Base-by-base conservation (phyloP, 495 filamentous ascomycete species). In the Lasiosphaeriaceae sp. region DNA sequence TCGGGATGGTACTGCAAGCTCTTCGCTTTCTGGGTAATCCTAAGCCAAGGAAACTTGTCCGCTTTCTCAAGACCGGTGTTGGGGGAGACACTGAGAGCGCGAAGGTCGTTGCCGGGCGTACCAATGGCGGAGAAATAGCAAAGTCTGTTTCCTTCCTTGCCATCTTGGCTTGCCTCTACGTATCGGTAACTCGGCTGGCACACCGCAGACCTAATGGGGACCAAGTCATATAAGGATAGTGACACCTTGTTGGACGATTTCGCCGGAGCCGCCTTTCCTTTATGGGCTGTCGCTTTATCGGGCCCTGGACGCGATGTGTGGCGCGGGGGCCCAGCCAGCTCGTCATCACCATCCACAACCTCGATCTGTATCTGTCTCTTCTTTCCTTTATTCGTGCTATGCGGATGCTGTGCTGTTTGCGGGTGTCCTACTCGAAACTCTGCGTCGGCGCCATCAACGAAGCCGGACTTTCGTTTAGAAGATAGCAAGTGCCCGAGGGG, bases 41-140 rank as follows among this genome's bases (percentile, higher is more conserved):
- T 60, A 14, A 69, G 62, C 66, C 66, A 69, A 7, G 35, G 5
- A 48, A 26, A 55, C 22, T 51, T 29, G 14, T 49, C 19, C 3
- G 51, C 43, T n/a, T n/a, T n/a, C n/a, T n/a, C n/a, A n/a, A n/a
- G n/a, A n/a, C n/a, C n/a, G n/a, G n/a, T n/a, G n/a, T n/a, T n/a
- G n/a, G n/a, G 11, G n/a, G 31, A n/a, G 1, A 24, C 14, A 2
- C 19, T 46, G 29, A 61, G 51, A 0, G 56, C 66, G 12, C 64
- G 57, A n/a, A 69, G 50, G 26, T 65, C 54, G 3, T 23, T 17
- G 22, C 9, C 45, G 7, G 9, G 44, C 3, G 26, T 31, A 31
- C 26, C 26, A 31, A 31, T 46, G 41, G 50, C 12, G 16, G 20
- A 5, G 54, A 45, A 24, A 34, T 48, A 56, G 50, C 53, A 62